phyloP scores from a whole-genome alignment of 306 rosid species.

The Datisca glomerata region DNA sequence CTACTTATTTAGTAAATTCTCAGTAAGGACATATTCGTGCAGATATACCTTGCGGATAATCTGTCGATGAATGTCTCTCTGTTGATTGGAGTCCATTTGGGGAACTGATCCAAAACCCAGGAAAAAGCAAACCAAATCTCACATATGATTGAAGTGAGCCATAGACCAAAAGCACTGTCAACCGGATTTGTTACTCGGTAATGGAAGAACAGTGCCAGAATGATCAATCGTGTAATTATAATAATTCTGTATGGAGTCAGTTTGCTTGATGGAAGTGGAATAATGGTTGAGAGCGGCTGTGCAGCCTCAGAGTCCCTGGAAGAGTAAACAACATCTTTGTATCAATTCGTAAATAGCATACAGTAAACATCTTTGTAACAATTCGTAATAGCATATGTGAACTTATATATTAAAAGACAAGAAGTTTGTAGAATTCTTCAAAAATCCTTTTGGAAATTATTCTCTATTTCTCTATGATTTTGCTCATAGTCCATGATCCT shows the following conservation, averaged over 20 bases:
- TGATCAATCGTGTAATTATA: slow-evolving; percentile 51
- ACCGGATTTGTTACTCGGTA: slow-evolving; percentile 88
- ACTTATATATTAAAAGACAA: no score
- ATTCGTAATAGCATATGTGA: no score
- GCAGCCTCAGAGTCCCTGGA: slow-evolving; percentile 52
- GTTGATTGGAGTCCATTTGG: slow-evolving; percentile 84
- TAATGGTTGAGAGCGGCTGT: slow-evolving; percentile 43
- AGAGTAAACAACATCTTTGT: slow-evolving; percentile 15
- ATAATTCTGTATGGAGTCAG: slow-evolving; percentile 64
- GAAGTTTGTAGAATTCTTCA: background rate
- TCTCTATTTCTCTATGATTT: no score
- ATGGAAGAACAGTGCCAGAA: slow-evolving; percentile 85
- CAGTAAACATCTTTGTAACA: background rate
- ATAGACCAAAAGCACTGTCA: slow-evolving; percentile 85
- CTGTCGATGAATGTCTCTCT: slow-evolving; percentile 54
- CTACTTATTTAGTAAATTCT: background rate
- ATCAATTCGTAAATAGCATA: background rate
- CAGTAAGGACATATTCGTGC: background rate
- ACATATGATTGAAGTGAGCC: slow-evolving; percentile 91
- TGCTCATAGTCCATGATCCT: no score
- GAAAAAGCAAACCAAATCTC: slow-evolving; percentile 99
- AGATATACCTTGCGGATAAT: slow-evolving; percentile 71
- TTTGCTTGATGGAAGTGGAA: slow-evolving; percentile 57
- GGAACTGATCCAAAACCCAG: slow-evolving; percentile 97
- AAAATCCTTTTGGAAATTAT: no score